A percentile compares a stretch with the other conserved stretches of the same genome.
phyloP scores from a whole-genome alignment of 2,329 filamentous ascomycete genomes.

The Magnaporthales sp. region DNA sequence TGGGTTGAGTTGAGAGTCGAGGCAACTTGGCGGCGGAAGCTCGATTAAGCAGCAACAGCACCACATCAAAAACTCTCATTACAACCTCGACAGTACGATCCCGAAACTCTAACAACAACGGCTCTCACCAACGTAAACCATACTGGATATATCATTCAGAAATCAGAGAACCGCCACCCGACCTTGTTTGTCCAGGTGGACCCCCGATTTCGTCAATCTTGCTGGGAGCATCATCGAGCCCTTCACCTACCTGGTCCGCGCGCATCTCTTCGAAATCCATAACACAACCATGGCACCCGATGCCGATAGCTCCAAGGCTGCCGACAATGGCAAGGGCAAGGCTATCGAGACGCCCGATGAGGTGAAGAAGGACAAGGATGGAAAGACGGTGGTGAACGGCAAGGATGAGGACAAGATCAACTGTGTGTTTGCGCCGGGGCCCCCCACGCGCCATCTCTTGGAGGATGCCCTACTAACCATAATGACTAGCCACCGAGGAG shows the following conservation, averaged over 20 bases:
- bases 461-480: constrained; percentile 19
- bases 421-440: constrained; percentile 12
- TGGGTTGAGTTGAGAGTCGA: not conserved
- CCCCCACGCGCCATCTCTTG: not conserved
- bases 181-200: not conserved
- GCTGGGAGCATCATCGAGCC: not conserved
- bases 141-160: not conserved
- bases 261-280: constrained; percentile 6
- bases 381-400: constrained; percentile 60
- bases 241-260: not conserved
- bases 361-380: constrained; percentile 56
- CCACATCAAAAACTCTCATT: not conserved
- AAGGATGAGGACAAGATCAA: constrained; percentile 63
- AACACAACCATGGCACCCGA: constrained; percentile 72
- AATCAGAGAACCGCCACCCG: not conserved
- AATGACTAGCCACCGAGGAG: constrained; percentile 56
- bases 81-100: not conserved
- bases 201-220: not conserved
- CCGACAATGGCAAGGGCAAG: constrained; percentile 96
- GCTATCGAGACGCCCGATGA: constrained; percentile 59
- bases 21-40: constrained; percentile 1
- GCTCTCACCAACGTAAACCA: not conserved
- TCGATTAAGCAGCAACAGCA: not conserved
- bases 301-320: constrained; percentile 70
- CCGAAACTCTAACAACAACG: not conserved